phyloP scores from a whole-genome alignment of 2,329 filamentous ascomycete species.

The Cucurbitaria berberidis region DNA sequence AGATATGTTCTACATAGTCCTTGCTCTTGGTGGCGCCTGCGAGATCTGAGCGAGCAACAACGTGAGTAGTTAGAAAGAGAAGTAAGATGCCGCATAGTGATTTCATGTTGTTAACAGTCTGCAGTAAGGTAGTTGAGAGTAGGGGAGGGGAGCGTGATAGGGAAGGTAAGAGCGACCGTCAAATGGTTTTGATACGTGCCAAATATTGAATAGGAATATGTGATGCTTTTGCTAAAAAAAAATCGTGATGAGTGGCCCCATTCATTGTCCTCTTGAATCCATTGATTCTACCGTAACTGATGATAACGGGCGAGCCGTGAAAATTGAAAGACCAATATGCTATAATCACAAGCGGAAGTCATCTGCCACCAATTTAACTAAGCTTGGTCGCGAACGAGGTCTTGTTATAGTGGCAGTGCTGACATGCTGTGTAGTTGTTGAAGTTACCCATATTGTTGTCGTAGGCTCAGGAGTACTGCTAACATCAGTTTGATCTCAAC shows the following conservation, averaged over 20 bases:
- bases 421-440: slow-evolving; percentile 7
- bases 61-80: background rate
- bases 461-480: slow-evolving; percentile 19
- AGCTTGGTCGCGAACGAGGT: background rate
- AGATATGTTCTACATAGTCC: background rate
- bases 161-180: background rate
- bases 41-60: background rate
- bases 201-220: background rate
- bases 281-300: background rate
- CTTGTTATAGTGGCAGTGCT: slow-evolving; percentile 19
- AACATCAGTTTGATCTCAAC: slow-evolving; percentile 2
- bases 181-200: background rate
- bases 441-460: slow-evolving; percentile 25
- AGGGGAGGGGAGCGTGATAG: background rate
- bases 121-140: background rate
- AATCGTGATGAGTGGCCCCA: background rate
- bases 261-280: background rate
- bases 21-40: background rate
- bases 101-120: background rate
- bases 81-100: background rate
- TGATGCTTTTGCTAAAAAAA: background rate
- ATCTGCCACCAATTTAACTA: background rate
- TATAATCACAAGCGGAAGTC: background rate
- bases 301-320: background rate
- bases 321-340: background rate